Evolutionary conservation across 192 early-diverging fungal species (phyloP).

Genomic region (Coemansia sp.): DNA sequence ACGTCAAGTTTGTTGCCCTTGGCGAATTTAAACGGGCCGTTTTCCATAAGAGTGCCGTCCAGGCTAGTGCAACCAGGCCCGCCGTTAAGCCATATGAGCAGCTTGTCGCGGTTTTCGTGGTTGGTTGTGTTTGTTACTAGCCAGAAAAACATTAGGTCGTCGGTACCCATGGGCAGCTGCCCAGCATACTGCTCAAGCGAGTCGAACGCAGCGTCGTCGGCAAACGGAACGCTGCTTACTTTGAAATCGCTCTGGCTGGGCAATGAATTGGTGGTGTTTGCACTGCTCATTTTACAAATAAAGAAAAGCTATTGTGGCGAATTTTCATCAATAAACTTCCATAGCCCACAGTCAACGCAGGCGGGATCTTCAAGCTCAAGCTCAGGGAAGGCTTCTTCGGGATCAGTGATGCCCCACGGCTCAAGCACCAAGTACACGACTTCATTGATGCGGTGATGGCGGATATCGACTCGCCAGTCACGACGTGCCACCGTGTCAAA

Average conservation of each 20-base stretch:
- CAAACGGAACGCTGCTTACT: slow-evolving; percentile 32
- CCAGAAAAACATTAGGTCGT: slow-evolving; percentile 56
- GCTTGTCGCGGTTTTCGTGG: slow-evolving; percentile 46
- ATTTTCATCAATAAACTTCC: slow-evolving; percentile 64
- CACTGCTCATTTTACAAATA: not conserved
- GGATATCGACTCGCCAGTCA: slow-evolving; percentile 68
- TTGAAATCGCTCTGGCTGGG: slow-evolving; percentile 22
- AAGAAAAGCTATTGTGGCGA: slow-evolving; percentile 36
- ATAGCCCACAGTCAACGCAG: slow-evolving; percentile 77
- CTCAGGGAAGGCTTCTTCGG: slow-evolving; percentile 32
- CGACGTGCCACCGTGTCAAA: slow-evolving; percentile 68
- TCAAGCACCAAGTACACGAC: slow-evolving; percentile 65
- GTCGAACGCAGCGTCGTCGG: slow-evolving; percentile 28
- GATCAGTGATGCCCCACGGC: slow-evolving; percentile 45
- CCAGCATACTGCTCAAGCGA: slow-evolving; percentile 43
- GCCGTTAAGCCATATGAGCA: slow-evolving; percentile 66
- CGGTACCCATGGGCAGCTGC: slow-evolving; percentile 38
- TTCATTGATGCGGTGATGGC: slow-evolving; percentile 74
- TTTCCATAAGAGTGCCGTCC: slow-evolving; percentile 68
- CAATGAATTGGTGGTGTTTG: not conserved
- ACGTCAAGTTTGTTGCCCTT: slow-evolving; percentile 24
- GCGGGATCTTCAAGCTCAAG: slow-evolving; percentile 44
- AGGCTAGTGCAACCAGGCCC: slow-evolving; percentile 63
- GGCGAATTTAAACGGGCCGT: slow-evolving; percentile 59
- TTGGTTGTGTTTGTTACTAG: slow-evolving; percentile 51